Evolutionary conservation across 805 yeast species (phyloP).

Genomic region (Metschnikowia colocasiae): DNA sequence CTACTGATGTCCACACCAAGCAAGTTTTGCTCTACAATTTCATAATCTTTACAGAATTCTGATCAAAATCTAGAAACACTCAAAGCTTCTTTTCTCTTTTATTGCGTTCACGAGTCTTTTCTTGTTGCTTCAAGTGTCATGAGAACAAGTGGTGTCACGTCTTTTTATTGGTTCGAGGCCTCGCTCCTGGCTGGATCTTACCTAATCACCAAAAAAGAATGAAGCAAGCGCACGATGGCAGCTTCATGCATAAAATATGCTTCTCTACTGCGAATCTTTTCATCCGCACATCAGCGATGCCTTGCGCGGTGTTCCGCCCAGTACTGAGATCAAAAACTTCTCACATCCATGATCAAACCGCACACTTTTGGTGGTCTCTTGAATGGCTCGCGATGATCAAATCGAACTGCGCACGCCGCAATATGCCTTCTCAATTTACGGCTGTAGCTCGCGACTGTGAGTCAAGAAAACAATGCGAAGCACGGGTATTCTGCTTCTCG

Average conservation of each 20-base stretch:
- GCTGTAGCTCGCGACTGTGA: background rate
- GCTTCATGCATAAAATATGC: background rate
- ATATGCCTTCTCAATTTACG: too few species aligned
- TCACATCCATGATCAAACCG: background rate
- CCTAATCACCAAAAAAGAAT: background rate
- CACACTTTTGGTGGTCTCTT: background rate
- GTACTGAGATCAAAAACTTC: background rate
- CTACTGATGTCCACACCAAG: too few species aligned
- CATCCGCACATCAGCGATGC: background rate
- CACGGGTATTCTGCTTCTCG: background rate
- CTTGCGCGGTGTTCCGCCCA: background rate
- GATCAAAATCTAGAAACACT: background rate
- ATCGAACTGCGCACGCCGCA: background rate
- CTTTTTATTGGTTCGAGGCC: background rate
- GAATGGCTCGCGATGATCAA: too few species aligned
- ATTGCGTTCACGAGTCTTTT: background rate
- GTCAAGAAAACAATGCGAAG: background rate
- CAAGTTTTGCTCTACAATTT: too few species aligned
- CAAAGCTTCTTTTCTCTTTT: background rate
- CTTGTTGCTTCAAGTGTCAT: background rate
- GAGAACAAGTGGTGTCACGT: background rate
- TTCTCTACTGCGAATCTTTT: background rate
- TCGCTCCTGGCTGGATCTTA: background rate
- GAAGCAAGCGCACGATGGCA: background rate
- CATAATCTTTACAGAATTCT: background rate